Percentiles rank a stretch among this genome's conserved stretches.
Conservation (phyloP, 2,329 filamentous ascomycete genomes). For the Rhinocladiella mackenziei region DNA sequence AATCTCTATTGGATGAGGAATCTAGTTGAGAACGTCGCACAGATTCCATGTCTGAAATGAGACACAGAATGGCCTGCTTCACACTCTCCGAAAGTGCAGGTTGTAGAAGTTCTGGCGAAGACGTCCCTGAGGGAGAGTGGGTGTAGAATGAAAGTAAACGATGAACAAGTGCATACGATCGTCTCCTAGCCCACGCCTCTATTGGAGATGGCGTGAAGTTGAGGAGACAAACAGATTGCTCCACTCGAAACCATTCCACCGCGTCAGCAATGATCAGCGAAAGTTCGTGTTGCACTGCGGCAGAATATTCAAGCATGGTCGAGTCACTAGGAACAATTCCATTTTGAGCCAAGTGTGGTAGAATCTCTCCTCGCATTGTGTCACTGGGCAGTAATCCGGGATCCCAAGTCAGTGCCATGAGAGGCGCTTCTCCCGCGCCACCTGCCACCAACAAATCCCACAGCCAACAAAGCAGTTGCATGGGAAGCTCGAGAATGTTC, state of each 20-base stretch:
- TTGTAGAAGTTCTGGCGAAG: neutral
- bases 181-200: constrained; percentile 11
- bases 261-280: constrained; percentile 8
- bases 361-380: constrained; percentile 10
- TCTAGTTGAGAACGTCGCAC: constrained; percentile 1
- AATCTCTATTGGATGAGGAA: neutral
- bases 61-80: constrained; percentile 12
- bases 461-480: constrained; percentile 13
- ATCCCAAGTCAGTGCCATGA: constrained; percentile 18
- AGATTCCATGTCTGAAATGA: constrained; percentile 7
- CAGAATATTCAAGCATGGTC: constrained; percentile 6
- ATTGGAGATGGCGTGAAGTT: constrained; percentile 4
- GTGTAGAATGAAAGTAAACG: constrained; percentile 11
- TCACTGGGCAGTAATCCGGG: constrained; percentile 7
- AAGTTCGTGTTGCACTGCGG: constrained; percentile 2
- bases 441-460: constrained; percentile 16
- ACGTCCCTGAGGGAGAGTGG: neutral
- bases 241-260: constrained; percentile 19
- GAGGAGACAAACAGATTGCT: constrained; percentile 12
- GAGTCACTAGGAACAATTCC: constrained; percentile 13
- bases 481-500: constrained; percentile 3
- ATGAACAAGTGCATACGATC: constrained; percentile 13
- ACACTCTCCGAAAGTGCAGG: constrained; percentile 12
- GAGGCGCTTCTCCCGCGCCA: constrained; percentile 10
- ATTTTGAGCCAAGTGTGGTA: constrained; percentile 5